These are phyloP conservation scores for Solanum chiquidenum DNA, from an alignment of 257 asterid species.

Conservation along the genomic window DNA sequence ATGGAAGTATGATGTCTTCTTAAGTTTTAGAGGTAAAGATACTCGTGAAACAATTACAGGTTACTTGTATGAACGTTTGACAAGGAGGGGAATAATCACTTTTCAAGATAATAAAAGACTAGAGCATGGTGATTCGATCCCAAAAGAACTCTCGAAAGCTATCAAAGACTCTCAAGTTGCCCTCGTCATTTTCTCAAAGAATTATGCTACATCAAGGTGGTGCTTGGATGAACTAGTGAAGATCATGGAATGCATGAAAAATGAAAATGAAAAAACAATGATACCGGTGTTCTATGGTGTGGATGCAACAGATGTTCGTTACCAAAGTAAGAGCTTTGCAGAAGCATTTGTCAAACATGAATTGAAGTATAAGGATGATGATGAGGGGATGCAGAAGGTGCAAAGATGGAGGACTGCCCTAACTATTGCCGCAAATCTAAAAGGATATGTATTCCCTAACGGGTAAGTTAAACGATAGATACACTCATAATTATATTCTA, in stretches of 20 bases:
- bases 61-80: neutral
- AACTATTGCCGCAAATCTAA: neutral
- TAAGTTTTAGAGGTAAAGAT: neutral
- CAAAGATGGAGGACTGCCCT: neutral
- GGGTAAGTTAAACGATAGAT: neutral
- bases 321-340: neutral
- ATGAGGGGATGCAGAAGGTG: neutral
- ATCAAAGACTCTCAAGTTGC: neutral
- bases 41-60: neutral
- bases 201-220: neutral
- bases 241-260: neutral
- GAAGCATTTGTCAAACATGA: neutral
- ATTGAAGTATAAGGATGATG: neutral
- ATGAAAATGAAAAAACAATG: neutral
- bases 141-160: neutral
- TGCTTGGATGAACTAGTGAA: neutral
- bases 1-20: neutral
- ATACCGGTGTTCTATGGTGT: neutral
- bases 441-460: neutral
- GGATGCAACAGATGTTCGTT: neutral
- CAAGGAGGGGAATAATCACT: neutral
- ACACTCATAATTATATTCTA: no score
- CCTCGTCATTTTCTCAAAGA: neutral
- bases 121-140: neutral
- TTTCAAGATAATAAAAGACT: neutral